Base-by-base conservation (phyloP, 139 green algal genomes). In the Diplosphaera chodatii region DNA sequence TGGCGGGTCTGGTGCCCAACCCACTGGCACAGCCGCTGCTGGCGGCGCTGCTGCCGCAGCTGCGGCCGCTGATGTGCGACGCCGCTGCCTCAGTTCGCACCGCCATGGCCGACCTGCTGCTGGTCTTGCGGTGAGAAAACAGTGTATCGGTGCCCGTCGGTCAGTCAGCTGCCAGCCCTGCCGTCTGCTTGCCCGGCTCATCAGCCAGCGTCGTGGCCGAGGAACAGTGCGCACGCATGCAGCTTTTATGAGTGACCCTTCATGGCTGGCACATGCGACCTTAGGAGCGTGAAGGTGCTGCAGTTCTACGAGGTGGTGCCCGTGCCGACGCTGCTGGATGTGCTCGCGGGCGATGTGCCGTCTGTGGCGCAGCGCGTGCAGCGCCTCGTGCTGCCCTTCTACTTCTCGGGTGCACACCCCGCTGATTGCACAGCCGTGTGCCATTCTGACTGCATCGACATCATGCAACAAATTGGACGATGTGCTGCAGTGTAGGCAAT, bases 11-110 rank as follows among this genome's bases (percentile, higher is more conserved):
- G 74, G 76, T 90, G 37, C 79, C 89, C 71, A 91, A 89, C 73
- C 79, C 83, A 15, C 78, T 91, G 63, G 83, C 89, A 20, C 86
- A 91, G 66, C 83, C 89, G 0, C 76, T 93, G 55, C 82, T 94
- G 25, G 89, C 84, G 67, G 70, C 78, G 25, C 25, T 86, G 30
- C 81, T 92, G 70, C 85, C 87, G 5, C 40, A 59, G 20, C 78
- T 93, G 66, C 69, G 75, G 0, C 33, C 69, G 4, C 76, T 90
- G 66, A 78, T 91, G 69, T 59, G 59, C 13, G 88, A 93, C 78
- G 28, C 73, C 0, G 72, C 77, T 23, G 32, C 80, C 20, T 75
- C 75, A 63, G 79, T 93, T n/a, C 80, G 87, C 21, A 72, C 80
- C n/a, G 80, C 83, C 1, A 74, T 94, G 71, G 79, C 77, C 16